Evolutionary conservation across 345 rosid genomes (phyloP), one percentile per base, ranked within the genome.

Genomic region (Hibiscus syriacus): DNA sequence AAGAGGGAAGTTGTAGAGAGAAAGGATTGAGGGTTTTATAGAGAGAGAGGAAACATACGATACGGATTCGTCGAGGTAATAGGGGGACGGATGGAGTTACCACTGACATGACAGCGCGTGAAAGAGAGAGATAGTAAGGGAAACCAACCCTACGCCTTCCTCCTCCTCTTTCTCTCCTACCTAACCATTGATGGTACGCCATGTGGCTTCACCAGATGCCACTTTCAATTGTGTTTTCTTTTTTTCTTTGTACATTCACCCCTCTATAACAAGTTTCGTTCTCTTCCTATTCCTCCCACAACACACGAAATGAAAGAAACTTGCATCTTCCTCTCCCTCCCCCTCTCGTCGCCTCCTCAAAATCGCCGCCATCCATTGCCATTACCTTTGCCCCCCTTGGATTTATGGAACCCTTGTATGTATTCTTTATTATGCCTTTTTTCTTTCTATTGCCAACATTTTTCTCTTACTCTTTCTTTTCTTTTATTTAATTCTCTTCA

Each of bases 1-100:
- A 38, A 22, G 34, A 0, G 59, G 3, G 13, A 39, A 22, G 32
- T 22, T 13, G 3, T 45, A 25, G 74, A 61, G 80, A 67, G 75
- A 43, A 52, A 22, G 26, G 5, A 1, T 22, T n/a, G 69, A 17
- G 41, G n/a, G 36, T 55, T 69, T 26, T 70, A 26, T 66, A 72
- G 76, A 73, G 79, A 72, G 66, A 60, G 64, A n/a, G 26, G 68
- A 63, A 71, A 86, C 89, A 76, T 77, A 77, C 69, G 85, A 88
- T 83, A 80, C 96, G 94, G 86, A 82, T 78, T 79, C 87, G 86
- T 92, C 92, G 88, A 87, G 85, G 81, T 81, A 90, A 73, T 80
- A 81, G 94, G 94, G n/a, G n/a, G 84, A 81, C 81, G 55, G 83
- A 81, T 80, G 81, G 80, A 83, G 82, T 77, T 74, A 64, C 85